Evolutionary conservation across 2,329 filamentous ascomycete genomes (phyloP).

Genomic region (Thielaviopsis populi): DNA sequence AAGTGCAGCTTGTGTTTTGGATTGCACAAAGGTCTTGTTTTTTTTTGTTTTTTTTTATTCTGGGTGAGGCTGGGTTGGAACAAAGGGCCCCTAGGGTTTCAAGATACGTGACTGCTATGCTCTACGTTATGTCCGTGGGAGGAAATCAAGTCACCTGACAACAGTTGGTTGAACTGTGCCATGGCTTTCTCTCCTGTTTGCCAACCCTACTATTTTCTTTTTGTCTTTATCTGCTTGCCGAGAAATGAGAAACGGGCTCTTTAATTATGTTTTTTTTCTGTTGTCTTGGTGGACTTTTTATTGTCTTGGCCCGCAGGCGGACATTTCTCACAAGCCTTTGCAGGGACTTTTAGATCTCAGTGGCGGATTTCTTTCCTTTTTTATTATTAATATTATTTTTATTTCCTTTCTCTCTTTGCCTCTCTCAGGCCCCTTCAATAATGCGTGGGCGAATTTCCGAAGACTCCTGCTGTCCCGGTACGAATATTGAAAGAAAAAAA

Average conservation of each 20-base stretch:
- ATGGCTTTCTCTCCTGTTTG: background rate
- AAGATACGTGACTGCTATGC: background rate
- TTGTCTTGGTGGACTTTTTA: background rate
- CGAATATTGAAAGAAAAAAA: background rate
- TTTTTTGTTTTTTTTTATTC: background rate
- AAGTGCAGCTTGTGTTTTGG: background rate
- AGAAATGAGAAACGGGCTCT: background rate
- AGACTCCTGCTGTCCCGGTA: background rate
- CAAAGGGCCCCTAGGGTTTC: background rate
- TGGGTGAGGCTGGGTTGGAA: background rate
- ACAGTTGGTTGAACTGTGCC: background rate
- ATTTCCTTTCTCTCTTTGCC: background rate
- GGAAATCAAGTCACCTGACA: background rate
- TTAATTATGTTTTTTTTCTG: background rate
- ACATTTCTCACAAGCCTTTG: background rate
- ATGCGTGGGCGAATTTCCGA: background rate
- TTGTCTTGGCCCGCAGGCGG: background rate
- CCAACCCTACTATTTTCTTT: background rate
- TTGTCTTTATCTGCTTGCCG: background rate
- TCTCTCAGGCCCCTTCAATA: background rate
- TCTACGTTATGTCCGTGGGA: background rate
- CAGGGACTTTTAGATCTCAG: conserved; percentile 1
- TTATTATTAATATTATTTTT: too few species aligned
- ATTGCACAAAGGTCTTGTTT: background rate
- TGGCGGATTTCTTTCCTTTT: background rate